Conservation (phyloP, 1,284 basidiomycete genomes). For the Marasmius tenuissimus region DNA sequence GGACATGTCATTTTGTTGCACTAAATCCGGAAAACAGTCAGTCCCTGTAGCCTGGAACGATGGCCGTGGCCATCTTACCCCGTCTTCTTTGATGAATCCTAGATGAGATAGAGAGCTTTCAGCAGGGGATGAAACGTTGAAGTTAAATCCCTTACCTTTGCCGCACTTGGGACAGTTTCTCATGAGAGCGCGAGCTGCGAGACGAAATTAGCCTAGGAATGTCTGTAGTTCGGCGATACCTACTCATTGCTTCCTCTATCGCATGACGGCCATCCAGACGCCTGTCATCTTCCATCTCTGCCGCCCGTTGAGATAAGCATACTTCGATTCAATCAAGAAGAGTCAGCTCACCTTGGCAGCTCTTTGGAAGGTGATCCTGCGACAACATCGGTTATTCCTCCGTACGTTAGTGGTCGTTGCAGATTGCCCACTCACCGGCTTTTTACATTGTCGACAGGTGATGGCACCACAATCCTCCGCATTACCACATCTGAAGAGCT, state of each 20-base stretch:
- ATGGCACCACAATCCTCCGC: constrained; percentile 66
- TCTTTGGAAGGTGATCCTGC: constrained; percentile 86
- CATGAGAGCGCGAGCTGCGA: constrained; percentile 73
- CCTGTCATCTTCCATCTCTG: constrained; percentile 72
- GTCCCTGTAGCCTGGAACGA: not conserved
- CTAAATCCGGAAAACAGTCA: constrained; percentile 30
- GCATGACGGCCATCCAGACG: constrained; percentile 71
- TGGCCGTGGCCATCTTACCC: constrained; percentile 44
- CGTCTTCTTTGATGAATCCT: constrained; percentile 77
- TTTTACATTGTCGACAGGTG: constrained; percentile 78
- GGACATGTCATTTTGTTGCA: constrained; percentile 84
- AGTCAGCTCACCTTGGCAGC: constrained; percentile 66
- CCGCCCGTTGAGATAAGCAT: constrained; percentile 4
- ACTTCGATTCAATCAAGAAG: not conserved
- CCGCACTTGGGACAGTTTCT: constrained; percentile 81
- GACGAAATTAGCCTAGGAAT: constrained; percentile 4
- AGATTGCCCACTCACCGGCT: constrained; percentile 46
- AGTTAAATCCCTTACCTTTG: constrained; percentile 47
- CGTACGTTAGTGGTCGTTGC: not conserved
- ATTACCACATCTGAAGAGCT: constrained; percentile 77
- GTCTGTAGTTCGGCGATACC: constrained; percentile 19
- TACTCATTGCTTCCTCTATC: constrained; percentile 90
- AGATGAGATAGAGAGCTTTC: not conserved
- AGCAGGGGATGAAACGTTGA: not conserved
- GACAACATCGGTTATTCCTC: constrained; percentile 1